Evolutionary conservation across 495 filamentous ascomycete species (phyloP).

Genomic region (Penicilliopsis zonata): DNA sequence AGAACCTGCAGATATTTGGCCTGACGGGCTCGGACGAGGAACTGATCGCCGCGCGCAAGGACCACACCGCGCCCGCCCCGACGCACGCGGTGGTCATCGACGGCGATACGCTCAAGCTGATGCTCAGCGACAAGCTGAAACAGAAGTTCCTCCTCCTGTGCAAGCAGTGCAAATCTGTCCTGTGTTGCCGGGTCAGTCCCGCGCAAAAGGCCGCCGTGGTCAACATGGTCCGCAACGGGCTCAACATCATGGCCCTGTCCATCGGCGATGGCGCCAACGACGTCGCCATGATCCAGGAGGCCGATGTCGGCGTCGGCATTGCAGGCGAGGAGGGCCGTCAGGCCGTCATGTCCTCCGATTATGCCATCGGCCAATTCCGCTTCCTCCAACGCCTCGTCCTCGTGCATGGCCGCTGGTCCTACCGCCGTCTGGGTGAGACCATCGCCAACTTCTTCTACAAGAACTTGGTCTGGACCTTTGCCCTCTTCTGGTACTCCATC

Average conservation of each 20-base stretch:
- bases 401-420: slow-evolving; percentile 95
- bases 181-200: slow-evolving; percentile 96
- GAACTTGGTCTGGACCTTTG: slow-evolving; percentile 97
- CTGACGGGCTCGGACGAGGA: slow-evolving; percentile 85
- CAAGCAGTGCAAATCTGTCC: slow-evolving; percentile 93
- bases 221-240: slow-evolving; percentile 80
- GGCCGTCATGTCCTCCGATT: slow-evolving; percentile 98
- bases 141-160: slow-evolving; percentile 92
- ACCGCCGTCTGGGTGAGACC: slow-evolving; percentile 81
- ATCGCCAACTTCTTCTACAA: slow-evolving; percentile 99
- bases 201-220: slow-evolving; percentile 98
- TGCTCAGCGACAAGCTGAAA: slow-evolving; percentile 67
- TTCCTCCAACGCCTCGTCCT: slow-evolving; percentile 85
- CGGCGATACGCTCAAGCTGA: slow-evolving; percentile 84
- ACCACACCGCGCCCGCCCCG: slow-evolving; percentile 71
- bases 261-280: slow-evolving; percentile 98
- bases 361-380: slow-evolving; percentile 95
- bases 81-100: slow-evolving; percentile 98
- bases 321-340: slow-evolving; percentile 94
- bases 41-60: slow-evolving; percentile 60
- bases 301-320: slow-evolving; percentile 96
- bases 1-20: slow-evolving; percentile 56
- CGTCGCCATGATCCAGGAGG: slow-evolving; percentile 99
- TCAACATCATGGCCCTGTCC: slow-evolving; percentile 94
- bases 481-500: slow-evolving; percentile 96